phyloP scores from a whole-genome alignment of 495 filamentous ascomycete species.

The Annulohypoxylon stygium region DNA sequence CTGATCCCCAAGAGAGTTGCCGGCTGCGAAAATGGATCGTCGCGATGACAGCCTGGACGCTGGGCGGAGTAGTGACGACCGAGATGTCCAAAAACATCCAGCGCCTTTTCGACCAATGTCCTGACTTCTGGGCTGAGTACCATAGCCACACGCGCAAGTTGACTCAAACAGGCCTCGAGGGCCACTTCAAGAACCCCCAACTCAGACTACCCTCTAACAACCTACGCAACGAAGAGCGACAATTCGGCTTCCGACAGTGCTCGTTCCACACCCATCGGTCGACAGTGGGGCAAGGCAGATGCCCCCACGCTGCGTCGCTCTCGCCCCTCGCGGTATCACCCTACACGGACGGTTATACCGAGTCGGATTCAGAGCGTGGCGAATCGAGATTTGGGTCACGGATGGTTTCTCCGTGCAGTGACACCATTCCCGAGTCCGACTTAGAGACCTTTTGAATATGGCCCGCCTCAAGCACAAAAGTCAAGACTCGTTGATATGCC shows the following conservation, averaged over 20 bases:
- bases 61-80: constrained; percentile 45
- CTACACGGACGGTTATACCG: constrained; percentile 38
- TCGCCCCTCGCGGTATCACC: constrained; percentile 35
- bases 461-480: neutral
- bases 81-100: constrained; percentile 50
- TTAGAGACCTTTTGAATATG: constrained; percentile 33
- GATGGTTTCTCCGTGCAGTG: constrained; percentile 40
- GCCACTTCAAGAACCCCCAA: constrained; percentile 64
- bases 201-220: constrained; percentile 60
- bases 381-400: constrained; percentile 39
- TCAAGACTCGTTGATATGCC: neutral
- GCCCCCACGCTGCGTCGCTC: constrained; percentile 53
- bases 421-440: constrained; percentile 43
- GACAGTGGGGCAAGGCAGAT: constrained; percentile 57
- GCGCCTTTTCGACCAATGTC: constrained; percentile 53
- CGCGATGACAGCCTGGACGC: constrained; percentile 63
- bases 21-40: constrained; percentile 63
- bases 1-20: constrained; percentile 56
- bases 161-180: constrained; percentile 56
- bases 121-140: constrained; percentile 59
- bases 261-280: constrained; percentile 63
- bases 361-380: constrained; percentile 47
- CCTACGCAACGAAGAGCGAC: constrained; percentile 59
- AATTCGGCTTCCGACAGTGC: constrained; percentile 64
- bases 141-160: constrained; percentile 59